Conservation (phyloP, 176 grass and related monocot genomes). For the Carex kokanica region DNA sequence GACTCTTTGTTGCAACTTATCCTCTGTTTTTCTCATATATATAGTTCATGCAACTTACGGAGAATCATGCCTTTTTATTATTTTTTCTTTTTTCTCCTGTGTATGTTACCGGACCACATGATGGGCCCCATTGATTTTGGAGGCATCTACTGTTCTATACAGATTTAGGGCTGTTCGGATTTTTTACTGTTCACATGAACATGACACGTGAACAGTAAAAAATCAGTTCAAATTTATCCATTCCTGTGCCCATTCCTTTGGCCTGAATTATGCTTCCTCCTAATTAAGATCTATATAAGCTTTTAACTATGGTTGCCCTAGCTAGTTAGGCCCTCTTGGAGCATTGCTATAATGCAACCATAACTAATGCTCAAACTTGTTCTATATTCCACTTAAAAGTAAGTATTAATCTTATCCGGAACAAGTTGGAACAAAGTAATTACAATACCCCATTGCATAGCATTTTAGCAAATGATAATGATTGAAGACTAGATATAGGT, state of each 20-base stretch:
- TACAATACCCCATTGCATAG: neutral
- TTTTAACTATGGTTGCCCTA: neutral
- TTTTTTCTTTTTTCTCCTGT: neutral
- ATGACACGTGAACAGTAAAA: too few relatives aligned
- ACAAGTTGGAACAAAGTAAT: neutral
- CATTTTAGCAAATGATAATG: neutral
- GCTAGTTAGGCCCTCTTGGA: neutral
- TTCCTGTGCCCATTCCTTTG: too few relatives aligned
- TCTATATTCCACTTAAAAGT: neutral
- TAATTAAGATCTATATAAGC: neutral
- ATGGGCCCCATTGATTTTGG: neutral
- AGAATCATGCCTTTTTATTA: neutral
- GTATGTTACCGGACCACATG: neutral
- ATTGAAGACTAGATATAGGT: neutral
- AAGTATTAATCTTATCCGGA: neutral
- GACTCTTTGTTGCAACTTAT: constrained; percentile 8
- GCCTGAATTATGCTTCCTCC: neutral
- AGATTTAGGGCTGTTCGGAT: too few relatives aligned
- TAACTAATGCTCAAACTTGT: neutral
- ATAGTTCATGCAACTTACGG: neutral
- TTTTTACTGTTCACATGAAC: too few relatives aligned
- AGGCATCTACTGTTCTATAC: neutral
- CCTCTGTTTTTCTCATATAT: neutral
- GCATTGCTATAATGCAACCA: neutral
- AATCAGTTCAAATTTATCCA: too few relatives aligned